A percentile compares a stretch with the other conserved stretches of the same genome.
These are phyloP conservation scores for Pilatotrama ljubarskyi DNA, from an alignment of 768 basidiomycete species.

Conservation along the genomic window DNA sequence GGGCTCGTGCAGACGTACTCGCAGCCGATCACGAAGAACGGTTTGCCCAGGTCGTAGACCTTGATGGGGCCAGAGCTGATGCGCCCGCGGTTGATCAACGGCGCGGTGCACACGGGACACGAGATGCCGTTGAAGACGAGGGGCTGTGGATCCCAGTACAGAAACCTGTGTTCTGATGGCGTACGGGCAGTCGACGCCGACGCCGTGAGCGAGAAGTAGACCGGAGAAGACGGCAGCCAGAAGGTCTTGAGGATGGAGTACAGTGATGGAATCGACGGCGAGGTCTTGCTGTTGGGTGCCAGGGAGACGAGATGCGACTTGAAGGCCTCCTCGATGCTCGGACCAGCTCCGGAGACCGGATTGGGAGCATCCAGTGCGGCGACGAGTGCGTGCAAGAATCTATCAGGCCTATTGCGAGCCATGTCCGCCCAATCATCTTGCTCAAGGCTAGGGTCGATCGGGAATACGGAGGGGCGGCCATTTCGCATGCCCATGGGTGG, in stretches of 20 bases:
- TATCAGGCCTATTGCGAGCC: conserved; percentile 53
- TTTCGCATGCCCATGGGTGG: conserved; percentile 25
- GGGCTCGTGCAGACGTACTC: conserved; percentile 67
- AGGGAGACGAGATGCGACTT: conserved; percentile 72
- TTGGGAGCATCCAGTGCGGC: conserved; percentile 61
- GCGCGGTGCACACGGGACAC: conserved; percentile 63
- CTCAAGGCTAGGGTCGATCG: conserved; percentile 53
- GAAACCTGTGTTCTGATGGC: conserved; percentile 72
- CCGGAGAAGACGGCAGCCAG: conserved; percentile 78
- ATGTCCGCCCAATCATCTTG: conserved; percentile 68
- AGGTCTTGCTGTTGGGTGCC: conserved; percentile 46
- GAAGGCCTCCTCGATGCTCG: conserved; percentile 75
- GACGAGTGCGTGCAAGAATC: conserved; percentile 59
- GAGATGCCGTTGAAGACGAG: conserved; percentile 81
- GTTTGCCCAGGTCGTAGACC: conserved; percentile 75
- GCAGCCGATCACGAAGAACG: conserved; percentile 85
- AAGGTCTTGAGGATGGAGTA: conserved; percentile 82
- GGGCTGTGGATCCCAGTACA: conserved; percentile 88
- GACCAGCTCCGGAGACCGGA: conserved; percentile 58
- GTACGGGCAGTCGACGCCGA: conserved; percentile 68
- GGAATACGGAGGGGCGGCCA: conserved; percentile 31
- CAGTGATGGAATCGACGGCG: conserved; percentile 59
- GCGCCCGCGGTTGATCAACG: conserved; percentile 66
- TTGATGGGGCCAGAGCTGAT: conserved; percentile 76
- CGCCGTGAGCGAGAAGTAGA: conserved; percentile 75